Evolutionary conservation across 1,284 basidiomycete genomes (phyloP), one percentile per base, ranked within the genome.

Genomic region (Trichosporon faecale): DNA sequence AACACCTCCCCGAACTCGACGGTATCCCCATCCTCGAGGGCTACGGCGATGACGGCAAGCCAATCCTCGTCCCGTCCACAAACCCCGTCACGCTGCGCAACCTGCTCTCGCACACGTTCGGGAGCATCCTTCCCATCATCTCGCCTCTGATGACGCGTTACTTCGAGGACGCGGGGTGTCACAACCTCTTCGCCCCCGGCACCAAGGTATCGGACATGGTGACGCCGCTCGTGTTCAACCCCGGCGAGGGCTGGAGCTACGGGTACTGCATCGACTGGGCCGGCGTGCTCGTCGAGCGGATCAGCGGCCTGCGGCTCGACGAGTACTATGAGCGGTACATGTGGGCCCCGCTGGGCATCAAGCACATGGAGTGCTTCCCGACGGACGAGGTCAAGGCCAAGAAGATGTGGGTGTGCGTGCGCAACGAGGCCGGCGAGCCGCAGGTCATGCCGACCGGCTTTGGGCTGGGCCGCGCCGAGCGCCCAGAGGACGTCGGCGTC

Each of bases 61-160:
- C 55, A 70, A 77, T 33, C 66, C 52, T 75, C 31, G 68, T 49
- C 0, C 60, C 74, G 66, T 74, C 76, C 18, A 74, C 72, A 40
- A 76, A 73, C 9, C 74, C 74, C 27, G 70, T 78, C 63, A 80
- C 80, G 0, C 64, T 81, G 49, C 71, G 76, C 67, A 76, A 77
- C 76, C 70, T 81, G 16, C 68, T 79, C 65, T 74, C 69, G 25
- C 80, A 81, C 70, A 76, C 75, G 16, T 75, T 76, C n/a, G 69
- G 69, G 55, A 60, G 55, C 55, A 31, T 60, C 9, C 40, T 67
- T 7, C 23, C 35, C 6, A 68, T 68, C 66, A 44, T 46, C 55
- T 68, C 57, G 11, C 33, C 61, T 3, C 61, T 37, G 33, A 37
- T 35, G 46, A 31, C 27, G 16, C 65, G 29, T 14, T 31, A 49